Percentiles rank a stretch among this genome's conserved stretches.
Conservation (phyloP, 257 asterid species). For the Solanum chilense region DNA sequence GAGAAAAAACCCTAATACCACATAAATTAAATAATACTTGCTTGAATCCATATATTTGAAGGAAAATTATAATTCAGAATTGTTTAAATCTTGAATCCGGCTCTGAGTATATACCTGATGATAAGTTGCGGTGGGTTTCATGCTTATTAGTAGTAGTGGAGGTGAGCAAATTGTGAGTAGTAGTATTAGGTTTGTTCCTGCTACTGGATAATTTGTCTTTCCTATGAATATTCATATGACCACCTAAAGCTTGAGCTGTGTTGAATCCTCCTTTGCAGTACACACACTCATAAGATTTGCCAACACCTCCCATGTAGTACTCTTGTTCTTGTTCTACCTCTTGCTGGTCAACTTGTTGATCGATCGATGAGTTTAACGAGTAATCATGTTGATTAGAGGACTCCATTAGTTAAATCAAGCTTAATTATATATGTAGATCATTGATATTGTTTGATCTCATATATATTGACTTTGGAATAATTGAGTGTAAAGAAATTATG, state of each 20-base stretch:
- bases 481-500: background rate
- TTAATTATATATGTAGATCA: background rate
- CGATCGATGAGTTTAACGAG: constrained; percentile 1
- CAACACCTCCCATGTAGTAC: constrained; percentile 19
- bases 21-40: background rate
- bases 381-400: constrained; percentile 15
- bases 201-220: constrained; percentile 28
- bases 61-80: background rate
- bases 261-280: constrained; percentile 76
- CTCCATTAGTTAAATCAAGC: constrained; percentile 12
- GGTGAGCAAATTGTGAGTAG: background rate
- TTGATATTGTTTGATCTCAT: background rate
- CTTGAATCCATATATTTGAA: background rate
- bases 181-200: constrained; percentile 17
- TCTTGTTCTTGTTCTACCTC: background rate
- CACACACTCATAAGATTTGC: constrained; percentile 62
- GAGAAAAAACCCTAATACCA: background rate
- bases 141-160: background rate
- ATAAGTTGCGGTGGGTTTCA: constrained; percentile 1
- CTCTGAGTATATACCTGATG: background rate
- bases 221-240: constrained; percentile 80
- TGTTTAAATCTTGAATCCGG: background rate
- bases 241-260: constrained; percentile 82
- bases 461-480: background rate
- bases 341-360: constrained; percentile 4